A percentile compares a stretch with the other conserved stretches of the same genome.
Evolutionary conservation across 179 eudicot species (phyloP).

Genomic region (Spergularia azorica): DNA sequence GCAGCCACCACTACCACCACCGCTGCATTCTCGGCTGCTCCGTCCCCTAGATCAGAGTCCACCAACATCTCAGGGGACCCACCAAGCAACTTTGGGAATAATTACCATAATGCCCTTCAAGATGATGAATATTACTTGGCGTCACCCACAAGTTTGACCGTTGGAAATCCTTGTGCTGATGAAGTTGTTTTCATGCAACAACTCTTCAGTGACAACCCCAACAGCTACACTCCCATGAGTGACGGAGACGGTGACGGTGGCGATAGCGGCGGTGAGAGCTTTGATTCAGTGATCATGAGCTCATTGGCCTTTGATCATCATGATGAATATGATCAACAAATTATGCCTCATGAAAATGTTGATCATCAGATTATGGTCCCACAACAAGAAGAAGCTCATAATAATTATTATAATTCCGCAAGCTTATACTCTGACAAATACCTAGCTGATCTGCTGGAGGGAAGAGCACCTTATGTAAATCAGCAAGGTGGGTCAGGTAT

Average conservation of each 20-base stretch:
- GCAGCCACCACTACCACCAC: background rate
- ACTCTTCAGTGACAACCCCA: conserved; percentile 31
- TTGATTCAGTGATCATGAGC: conserved; percentile 6
- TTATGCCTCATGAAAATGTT: too few species aligned
- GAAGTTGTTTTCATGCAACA: conserved; percentile 54
- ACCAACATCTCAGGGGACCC: conserved; percentile 16
- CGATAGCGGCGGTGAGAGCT: background rate
- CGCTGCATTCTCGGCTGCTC: background rate
- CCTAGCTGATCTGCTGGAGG: conserved; percentile 37
- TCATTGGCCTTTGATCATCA: conserved; percentile 3
- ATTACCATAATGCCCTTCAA: background rate
- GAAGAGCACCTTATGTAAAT: background rate
- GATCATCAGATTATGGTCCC: background rate
- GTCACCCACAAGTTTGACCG: conserved; percentile 20
- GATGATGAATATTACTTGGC: conserved; percentile 26
- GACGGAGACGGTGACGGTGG: too few species aligned
- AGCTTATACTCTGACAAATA: conserved; percentile 34
- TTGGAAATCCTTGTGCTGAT: conserved; percentile 38
- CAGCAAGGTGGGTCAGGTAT: background rate
- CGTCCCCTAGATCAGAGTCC: conserved; percentile 28
- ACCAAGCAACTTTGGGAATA: conserved; percentile 4
- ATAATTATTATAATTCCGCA: background rate
- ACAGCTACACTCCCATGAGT: background rate
- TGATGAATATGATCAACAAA: background rate
- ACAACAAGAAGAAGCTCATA: background rate